These are phyloP conservation scores for Flueggea neowawraea DNA, from an alignment of 441 rosid species.

Conservation along the genomic window DNA sequence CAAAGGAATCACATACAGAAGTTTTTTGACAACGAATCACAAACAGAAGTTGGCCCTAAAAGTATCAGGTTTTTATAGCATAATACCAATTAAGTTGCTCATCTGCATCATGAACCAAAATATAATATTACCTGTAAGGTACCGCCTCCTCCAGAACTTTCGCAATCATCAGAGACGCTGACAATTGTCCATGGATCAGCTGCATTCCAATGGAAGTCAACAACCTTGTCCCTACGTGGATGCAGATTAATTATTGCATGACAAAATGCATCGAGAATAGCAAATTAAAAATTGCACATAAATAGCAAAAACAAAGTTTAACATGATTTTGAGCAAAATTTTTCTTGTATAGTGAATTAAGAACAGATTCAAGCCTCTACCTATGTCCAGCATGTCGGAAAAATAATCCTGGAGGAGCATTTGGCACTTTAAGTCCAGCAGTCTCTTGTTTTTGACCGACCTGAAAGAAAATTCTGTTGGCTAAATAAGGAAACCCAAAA, in stretches of 20 bases:
- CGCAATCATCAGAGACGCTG: constrained; percentile 98
- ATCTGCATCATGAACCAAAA: not conserved
- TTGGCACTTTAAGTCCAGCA: constrained; percentile 39
- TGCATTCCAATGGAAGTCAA: constrained; percentile 94
- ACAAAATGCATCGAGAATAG: not conserved
- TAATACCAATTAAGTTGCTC: not conserved
- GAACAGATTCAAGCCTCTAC: constrained; percentile 19
- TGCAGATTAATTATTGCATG: not conserved
- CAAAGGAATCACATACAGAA: too few relatives aligned
- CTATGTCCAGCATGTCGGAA: constrained; percentile 99
- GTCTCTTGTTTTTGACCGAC: constrained; percentile 71
- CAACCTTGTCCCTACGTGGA: constrained; percentile 84
- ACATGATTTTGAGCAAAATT: not conserved
- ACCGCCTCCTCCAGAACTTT: constrained; percentile 95
- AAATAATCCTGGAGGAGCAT: constrained; percentile 83
- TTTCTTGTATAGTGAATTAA: not conserved
- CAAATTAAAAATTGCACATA: too few relatives aligned
- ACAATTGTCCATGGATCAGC: constrained; percentile 97
- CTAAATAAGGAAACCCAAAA: constrained; percentile 4
- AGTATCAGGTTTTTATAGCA: not conserved
- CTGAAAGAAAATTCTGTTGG: constrained; percentile 31
- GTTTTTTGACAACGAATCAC: too few relatives aligned
- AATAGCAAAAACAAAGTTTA: not conserved
- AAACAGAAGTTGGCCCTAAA: too few relatives aligned
- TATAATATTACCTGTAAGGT: constrained; percentile 73